Conservation (phyloP, 306 rosid genomes). For the Trifolium repens region DNA sequence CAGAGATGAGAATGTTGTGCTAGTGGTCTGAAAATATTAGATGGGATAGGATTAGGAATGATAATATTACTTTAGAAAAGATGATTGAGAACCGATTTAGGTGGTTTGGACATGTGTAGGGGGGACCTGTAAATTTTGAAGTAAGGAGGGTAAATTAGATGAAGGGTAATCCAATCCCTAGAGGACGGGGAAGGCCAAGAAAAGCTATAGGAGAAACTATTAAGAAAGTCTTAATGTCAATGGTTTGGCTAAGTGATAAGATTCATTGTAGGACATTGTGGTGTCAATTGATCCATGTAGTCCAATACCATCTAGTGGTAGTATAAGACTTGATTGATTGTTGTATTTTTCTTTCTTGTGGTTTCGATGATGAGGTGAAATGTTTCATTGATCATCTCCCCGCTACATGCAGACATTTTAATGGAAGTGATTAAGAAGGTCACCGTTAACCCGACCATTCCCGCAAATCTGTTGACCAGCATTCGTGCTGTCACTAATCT, state of each 20-base stretch:
- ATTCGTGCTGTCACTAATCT: conserved; percentile 80
- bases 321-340: not conserved
- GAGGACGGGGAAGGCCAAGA: not conserved
- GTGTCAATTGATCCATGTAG: not conserved
- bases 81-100: not conserved
- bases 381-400: conserved; percentile 37
- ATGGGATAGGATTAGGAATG: not conserved
- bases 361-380: conserved; percentile 18
- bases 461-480: conserved; percentile 85
- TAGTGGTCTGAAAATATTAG: not conserved
- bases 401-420: conserved; percentile 59
- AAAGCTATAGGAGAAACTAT: not conserved
- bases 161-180: not conserved
- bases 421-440: conserved; percentile 67
- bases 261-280: not conserved
- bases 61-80: not conserved
- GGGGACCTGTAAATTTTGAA: not conserved
- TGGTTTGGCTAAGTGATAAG: not conserved
- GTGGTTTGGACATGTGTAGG: not conserved
- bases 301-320: not conserved
- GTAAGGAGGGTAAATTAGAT: not conserved
- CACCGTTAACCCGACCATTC: conserved; percentile 55
- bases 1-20: conserved; percentile 4
- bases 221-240: not conserved
- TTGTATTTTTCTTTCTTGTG: conserved; percentile 19